phyloP scores from a whole-genome alignment of 2,329 filamentous ascomycete species.

The Passalora sequoiae region DNA sequence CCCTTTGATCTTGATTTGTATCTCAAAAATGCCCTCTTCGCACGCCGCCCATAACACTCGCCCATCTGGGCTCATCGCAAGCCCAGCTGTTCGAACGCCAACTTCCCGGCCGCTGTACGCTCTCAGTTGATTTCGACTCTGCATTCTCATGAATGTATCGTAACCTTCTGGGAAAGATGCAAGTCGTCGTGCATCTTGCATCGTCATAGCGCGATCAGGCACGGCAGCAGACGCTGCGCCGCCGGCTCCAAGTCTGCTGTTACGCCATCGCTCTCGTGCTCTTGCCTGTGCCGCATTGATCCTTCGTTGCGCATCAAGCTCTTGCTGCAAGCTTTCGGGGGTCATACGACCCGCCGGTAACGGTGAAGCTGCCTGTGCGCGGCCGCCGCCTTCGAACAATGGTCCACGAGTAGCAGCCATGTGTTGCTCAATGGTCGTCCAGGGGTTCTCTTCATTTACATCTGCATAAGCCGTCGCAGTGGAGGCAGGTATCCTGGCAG shows the following conservation, averaged over 20 bases:
- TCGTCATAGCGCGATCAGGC: slow-evolving; percentile 4
- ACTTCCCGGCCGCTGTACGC: slow-evolving; percentile 23
- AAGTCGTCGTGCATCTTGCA: slow-evolving; percentile 16
- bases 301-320: slow-evolving; percentile 17
- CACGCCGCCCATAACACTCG: slow-evolving; percentile 44
- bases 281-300: slow-evolving; percentile 15
- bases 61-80: slow-evolving; percentile 47
- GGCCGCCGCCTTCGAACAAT: slow-evolving; percentile 30
- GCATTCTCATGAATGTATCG: slow-evolving; percentile 16
- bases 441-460: slow-evolving; percentile 37
- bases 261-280: slow-evolving; percentile 19
- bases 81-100: slow-evolving; percentile 44
- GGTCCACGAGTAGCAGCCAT: slow-evolving; percentile 35
- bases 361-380: slow-evolving; percentile 20
- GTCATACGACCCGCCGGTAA: slow-evolving; percentile 13
- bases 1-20: slow-evolving; percentile 58
- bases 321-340: slow-evolving; percentile 14
- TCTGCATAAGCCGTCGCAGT: slow-evolving; percentile 28
- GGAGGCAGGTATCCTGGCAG: slow-evolving; percentile 3
- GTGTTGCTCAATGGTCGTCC: slow-evolving; percentile 46
- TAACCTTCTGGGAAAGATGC: slow-evolving; percentile 25
- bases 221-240: slow-evolving; percentile 3
- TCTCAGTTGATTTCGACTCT: slow-evolving; percentile 15
- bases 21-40: slow-evolving; percentile 71
- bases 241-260: slow-evolving; percentile 8